Evolutionary conservation across 1,284 basidiomycete genomes (phyloP), one percentile per base, ranked within the genome.

Genomic region (Pseudozyma pruni): DNA sequence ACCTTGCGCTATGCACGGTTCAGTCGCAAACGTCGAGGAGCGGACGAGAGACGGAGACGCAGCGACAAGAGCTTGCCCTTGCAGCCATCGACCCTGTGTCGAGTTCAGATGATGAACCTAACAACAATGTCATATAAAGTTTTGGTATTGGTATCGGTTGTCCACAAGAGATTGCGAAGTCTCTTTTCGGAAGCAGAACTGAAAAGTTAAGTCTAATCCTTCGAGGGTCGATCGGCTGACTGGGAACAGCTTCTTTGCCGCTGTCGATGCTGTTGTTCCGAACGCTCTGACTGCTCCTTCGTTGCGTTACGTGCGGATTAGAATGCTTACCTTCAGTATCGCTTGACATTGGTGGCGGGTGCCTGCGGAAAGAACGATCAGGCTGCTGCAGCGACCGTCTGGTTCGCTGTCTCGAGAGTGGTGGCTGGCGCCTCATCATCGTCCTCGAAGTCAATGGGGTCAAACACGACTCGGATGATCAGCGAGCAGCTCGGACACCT

Each of bases 401-500:
- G 54, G 32, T 43, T 56, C 8, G 50, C 37, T 6, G 54, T 40
- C 20, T 57, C 58, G 46, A 61, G 41, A 2, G 53, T 43, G 42
- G 46, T 61, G 3, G 32, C 38, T 22, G 56, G 60, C 23, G 43
- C 38, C 16, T 62, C 58, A 0, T 59, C 62, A 22, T 72, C 69
- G 20, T 72, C 69, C 27, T 72, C 72, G 22, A 74, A 74, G 19
- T 70, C 64, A 31, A 98, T 94, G 50, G 94, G 94, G 84, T 98
- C 95, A 82, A 91, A 98, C 48, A 98, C 88, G 35, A 98, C 91
- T 58, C 95, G 86, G 53, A 98, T 93, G 45, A 98, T 88, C 25
- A 98, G 85, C 74, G 92, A 94, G 80, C 95, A 98, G 81, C 93
- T 95, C 0, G 95, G 96, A 85, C 95, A 98, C 51, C 89, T 93